Percentiles rank a stretch among this genome's conserved stretches.
These are phyloP conservation scores for Spirogloea muscicola DNA, from an alignment of 139 green algal genomes.

Conservation along the genomic window DNA sequence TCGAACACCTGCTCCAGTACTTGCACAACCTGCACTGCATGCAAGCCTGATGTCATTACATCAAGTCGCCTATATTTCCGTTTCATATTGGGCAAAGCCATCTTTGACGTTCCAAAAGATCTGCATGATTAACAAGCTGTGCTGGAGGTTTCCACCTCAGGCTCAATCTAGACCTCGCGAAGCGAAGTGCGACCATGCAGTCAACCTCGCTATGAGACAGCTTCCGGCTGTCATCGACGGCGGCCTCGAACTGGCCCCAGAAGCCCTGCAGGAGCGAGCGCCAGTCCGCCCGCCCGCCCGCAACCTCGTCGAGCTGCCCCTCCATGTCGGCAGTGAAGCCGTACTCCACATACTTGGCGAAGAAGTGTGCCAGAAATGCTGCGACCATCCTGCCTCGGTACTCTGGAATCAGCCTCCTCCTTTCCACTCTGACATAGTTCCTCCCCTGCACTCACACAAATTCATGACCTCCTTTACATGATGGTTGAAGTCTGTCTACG, in stretches of 20 bases:
- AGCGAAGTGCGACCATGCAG: neutral
- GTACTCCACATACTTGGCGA: constrained; percentile 26
- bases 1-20: neutral
- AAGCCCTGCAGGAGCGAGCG: constrained; percentile 13
- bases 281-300: neutral
- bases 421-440: constrained; percentile 15
- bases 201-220: neutral
- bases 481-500: too few species aligned
- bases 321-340: constrained; percentile 37
- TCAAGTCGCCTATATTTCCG: neutral
- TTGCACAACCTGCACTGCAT: neutral
- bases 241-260: constrained; percentile 17
- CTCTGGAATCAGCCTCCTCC: neutral
- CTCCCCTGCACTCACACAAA: too few species aligned
- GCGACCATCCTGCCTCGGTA: constrained; percentile 19
- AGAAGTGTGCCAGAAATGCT: constrained; percentile 29
- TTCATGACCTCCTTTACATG: too few species aligned
- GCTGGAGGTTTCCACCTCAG: too few species aligned
- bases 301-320: constrained; percentile 30
- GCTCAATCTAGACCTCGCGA: neutral
- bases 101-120: neutral
- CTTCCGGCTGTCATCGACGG: neutral
- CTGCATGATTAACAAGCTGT: too few species aligned
- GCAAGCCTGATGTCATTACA: neutral
- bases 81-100: neutral